Percentiles rank a stretch among this genome's conserved stretches.
Conservation (phyloP, 225 moss, liverwort and hornwort genomes). For the Asterella californica region DNA sequence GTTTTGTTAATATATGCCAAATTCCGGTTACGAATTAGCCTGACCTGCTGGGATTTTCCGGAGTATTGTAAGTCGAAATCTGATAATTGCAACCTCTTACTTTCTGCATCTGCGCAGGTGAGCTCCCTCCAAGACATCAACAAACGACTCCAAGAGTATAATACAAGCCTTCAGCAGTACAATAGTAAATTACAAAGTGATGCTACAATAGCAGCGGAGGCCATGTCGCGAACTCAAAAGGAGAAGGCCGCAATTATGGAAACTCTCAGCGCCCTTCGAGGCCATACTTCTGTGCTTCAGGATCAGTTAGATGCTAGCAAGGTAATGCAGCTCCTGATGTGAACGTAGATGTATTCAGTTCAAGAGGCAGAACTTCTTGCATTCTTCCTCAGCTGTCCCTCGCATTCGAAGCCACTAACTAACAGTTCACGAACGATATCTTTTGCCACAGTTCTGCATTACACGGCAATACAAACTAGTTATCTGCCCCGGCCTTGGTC, state of each 20-base stretch:
- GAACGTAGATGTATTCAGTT: background rate
- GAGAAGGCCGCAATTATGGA: slow-evolving; percentile 99
- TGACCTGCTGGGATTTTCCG: background rate
- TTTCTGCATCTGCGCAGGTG: slow-evolving; percentile 29
- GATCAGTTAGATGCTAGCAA: slow-evolving; percentile 70
- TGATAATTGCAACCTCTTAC: background rate
- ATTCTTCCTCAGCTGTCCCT: too few species aligned
- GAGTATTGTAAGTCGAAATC: background rate
- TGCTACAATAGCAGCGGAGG: slow-evolving; percentile 74
- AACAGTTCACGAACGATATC: too few species aligned
- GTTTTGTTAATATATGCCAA: too few species aligned
- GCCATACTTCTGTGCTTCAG: slow-evolving; percentile 73
- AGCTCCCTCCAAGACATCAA: slow-evolving; percentile 85
- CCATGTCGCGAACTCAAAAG: slow-evolving; percentile 70
- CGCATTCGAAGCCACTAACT: too few species aligned
- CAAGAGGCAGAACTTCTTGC: too few species aligned
- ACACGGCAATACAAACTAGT: too few species aligned
- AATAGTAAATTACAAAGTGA: slow-evolving; percentile 95
- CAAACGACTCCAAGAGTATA: slow-evolving; percentile 94
- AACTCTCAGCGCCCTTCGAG: slow-evolving; percentile 86
- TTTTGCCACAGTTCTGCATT: too few species aligned
- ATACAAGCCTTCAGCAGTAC: slow-evolving; percentile 91
- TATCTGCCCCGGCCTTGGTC: too few species aligned
- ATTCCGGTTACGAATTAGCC: too few species aligned
- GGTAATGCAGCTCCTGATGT: slow-evolving; percentile 26